Conservation (phyloP, 805 yeast species). For the Ogataea methanolica region DNA sequence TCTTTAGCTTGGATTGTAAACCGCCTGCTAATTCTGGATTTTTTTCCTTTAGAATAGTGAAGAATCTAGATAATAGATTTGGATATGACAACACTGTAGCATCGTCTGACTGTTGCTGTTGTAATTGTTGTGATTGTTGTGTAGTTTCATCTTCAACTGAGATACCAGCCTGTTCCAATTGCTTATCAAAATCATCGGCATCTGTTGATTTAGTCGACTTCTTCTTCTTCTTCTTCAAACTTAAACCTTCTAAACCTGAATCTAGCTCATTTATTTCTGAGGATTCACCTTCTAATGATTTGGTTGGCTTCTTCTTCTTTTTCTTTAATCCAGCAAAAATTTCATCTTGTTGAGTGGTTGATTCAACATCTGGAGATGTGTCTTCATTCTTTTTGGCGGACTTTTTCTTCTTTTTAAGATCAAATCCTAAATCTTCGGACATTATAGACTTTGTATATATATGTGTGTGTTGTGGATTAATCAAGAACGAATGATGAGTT, state of each 20-base stretch:
- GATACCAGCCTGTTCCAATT: conserved; percentile 86
- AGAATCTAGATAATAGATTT: conserved; percentile 77
- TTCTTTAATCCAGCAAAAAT: conserved; percentile 78
- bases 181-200: conserved; percentile 80
- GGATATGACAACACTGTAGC: conserved; percentile 59
- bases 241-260: conserved; percentile 65
- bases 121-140: conserved; percentile 4
- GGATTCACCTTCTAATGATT: conserved; percentile 29
- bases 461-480: background rate
- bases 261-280: conserved; percentile 40
- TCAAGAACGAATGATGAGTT: background rate
- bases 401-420: conserved; percentile 73
- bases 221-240: conserved; percentile 72
- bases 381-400: conserved; percentile 34
- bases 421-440: conserved; percentile 57
- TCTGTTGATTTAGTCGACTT: conserved; percentile 57
- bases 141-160: conserved; percentile 38
- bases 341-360: conserved; percentile 43
- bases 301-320: conserved; percentile 74
- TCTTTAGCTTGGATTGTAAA: conserved; percentile 87
- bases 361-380: conserved; percentile 29
- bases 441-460: conserved; percentile 6
- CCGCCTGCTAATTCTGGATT: conserved; percentile 99
- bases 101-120: conserved; percentile 20
- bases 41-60: conserved; percentile 78